Percentiles rank a stretch among this genome's conserved stretches.
Evolutionary conservation across 1,139 yeast species (phyloP).

Genomic region (Yamadazyma trypodendri): DNA sequence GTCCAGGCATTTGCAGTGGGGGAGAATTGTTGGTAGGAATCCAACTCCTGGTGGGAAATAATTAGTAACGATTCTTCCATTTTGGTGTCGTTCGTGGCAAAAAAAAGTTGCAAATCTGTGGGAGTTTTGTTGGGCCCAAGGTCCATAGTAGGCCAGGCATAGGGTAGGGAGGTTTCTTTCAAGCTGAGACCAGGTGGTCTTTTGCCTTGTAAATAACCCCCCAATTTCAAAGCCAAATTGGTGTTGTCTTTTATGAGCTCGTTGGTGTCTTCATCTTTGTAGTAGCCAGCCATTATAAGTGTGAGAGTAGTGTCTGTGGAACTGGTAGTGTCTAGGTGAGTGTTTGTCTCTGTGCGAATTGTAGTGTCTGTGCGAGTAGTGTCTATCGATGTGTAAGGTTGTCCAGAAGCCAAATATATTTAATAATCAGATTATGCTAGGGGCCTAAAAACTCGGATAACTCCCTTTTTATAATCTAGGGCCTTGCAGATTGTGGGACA

Average conservation of each 20-base stretch:
- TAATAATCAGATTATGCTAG: background rate
- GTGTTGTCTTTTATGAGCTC: conserved; percentile 14
- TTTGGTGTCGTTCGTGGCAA: conserved; percentile 4
- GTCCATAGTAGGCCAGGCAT: too few relatives aligned
- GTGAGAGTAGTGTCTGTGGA: too few relatives aligned
- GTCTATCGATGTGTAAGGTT: background rate
- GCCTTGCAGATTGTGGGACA: too few relatives aligned
- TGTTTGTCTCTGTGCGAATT: too few relatives aligned
- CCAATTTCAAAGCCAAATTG: conserved; percentile 13
- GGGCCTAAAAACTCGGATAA: background rate
- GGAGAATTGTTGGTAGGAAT: conserved; percentile 3
- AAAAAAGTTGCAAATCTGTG: conserved; percentile 4
- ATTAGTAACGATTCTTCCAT: conserved; percentile 1
- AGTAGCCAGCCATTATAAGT: conserved; percentile 8
- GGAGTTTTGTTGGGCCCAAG: conserved; percentile 1
- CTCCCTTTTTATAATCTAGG: too few relatives aligned
- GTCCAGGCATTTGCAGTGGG: conserved; percentile 7
- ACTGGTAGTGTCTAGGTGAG: too few relatives aligned
- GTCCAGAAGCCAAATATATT: background rate
- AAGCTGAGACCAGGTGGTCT: background rate
- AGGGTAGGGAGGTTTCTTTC: too few relatives aligned
- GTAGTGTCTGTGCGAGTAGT: too few relatives aligned
- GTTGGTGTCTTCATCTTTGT: conserved; percentile 17
- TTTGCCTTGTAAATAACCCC: conserved; percentile 13
- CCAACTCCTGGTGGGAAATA: conserved; percentile 5